Evolutionary conservation across 805 yeast species (phyloP), one percentile per base, ranked within the genome.

Genomic region (Alloascoidea hylecoeti): DNA sequence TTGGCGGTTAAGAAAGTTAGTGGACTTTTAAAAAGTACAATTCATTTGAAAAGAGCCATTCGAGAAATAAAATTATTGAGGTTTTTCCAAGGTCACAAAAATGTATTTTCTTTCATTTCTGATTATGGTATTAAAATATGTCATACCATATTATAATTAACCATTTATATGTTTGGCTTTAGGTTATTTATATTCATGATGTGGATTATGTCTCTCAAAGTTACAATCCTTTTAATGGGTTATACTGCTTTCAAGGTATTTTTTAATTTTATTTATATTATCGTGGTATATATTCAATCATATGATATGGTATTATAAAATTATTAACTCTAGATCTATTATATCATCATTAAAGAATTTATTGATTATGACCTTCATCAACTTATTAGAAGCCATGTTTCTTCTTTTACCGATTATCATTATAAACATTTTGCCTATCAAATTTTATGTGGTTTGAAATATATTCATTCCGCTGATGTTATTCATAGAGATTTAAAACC

Each of bases 401-500:
- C n/a, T n/a, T n/a, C 79, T 44, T 72, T 88, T 47, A 74, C 89
- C n/a, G 92, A 83, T 44, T 78, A 77, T 53, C 96, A 86, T 50
- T 72, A 84, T 18, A 78, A 77, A 49, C 70, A 71, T 43, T 80
- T 84, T 46, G 53, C 75, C 32, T 86, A 85, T 51, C 96, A 88
- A 55, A 71, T 88, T 2, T 58, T 85, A 27, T 81, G 94, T 56
- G 97, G 95, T 0, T 58, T 88, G 35, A 81, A 83, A 51, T 88
- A 84, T 50, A 79, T 88, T 37, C 97, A 88, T 56, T 75, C 92
- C 4, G 95, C 95, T 1, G 86, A 83, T 46, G 94, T 88, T 5
- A 78, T 88, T 39, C 97, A 88, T 53, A 66, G 97, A 40, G 97
- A 88, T 53, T 67, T 88, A 44, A 88, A 88, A 56, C 96, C 96